phyloP scores from a whole-genome alignment of 2,329 filamentous ascomycete genomes.

The Cladosporium oxysporum region DNA sequence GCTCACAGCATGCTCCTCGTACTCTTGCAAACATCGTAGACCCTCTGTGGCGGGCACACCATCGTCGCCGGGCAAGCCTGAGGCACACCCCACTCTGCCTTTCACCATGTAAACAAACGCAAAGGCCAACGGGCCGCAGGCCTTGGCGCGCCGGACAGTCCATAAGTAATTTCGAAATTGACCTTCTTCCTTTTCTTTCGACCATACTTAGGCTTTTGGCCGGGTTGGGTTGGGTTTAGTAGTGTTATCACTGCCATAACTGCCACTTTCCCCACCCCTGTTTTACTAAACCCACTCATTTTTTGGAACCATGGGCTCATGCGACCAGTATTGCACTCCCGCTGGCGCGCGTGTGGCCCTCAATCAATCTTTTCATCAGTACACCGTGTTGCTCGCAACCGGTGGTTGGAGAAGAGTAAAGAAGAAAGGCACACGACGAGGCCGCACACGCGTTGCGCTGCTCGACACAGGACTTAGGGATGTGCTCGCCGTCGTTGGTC shows the following conservation, averaged over 20 bases:
- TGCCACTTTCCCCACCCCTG: no score
- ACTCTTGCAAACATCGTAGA: background rate
- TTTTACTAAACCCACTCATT: background rate
- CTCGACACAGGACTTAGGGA: background rate
- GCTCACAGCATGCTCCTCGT: conserved; percentile 2
- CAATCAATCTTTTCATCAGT: conserved; percentile 2
- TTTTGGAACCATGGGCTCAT: background rate
- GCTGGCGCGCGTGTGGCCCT: background rate
- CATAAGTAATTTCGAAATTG: background rate
- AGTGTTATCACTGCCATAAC: no score
- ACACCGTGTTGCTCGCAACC: background rate
- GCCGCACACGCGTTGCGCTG: background rate
- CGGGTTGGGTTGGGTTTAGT: no score
- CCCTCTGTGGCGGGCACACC: background rate
- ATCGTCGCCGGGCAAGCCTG: conserved; percentile 7
- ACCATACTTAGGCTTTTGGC: background rate
- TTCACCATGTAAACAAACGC: background rate
- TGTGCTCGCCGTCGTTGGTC: background rate
- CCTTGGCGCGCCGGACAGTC: background rate
- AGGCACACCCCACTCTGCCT: background rate
- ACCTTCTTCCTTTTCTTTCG: background rate
- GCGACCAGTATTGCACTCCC: background rate
- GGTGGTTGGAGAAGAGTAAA: background rate
- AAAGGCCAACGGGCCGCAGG: background rate
- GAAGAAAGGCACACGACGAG: background rate